Percentiles rank a stretch among this genome's conserved stretches.
Evolutionary conservation across 116 monocot genomes (phyloP).

Genomic region (Papilionanthe hybrid): DNA sequence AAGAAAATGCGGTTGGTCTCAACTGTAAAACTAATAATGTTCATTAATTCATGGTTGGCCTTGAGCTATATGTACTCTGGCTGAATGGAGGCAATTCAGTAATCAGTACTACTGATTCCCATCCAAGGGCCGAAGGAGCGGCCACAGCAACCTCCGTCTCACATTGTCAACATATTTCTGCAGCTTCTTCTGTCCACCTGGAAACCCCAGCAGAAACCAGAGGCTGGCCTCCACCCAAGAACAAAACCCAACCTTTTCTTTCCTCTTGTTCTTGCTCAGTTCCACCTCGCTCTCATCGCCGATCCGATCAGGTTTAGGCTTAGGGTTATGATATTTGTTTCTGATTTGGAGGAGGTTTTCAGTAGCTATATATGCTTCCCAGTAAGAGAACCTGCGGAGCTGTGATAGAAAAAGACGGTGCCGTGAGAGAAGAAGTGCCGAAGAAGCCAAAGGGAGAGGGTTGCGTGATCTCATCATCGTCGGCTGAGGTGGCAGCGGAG

Average conservation of each 20-base stretch:
- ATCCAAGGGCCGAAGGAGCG: not conserved
- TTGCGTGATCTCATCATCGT: slow-evolving; percentile 4
- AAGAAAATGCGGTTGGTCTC: no score
- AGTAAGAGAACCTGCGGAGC: slow-evolving; percentile 4
- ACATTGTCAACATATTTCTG: not conserved
- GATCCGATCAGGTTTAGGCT: not conserved
- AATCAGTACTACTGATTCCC: not conserved
- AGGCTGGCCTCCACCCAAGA: not conserved
- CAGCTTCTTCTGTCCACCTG: not conserved
- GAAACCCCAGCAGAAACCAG: not conserved
- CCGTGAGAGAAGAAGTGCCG: slow-evolving; percentile 2
- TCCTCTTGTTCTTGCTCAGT: not conserved
- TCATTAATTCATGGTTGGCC: no score
- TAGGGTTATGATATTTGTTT: slow-evolving; percentile 8
- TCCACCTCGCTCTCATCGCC: slow-evolving; percentile 4
- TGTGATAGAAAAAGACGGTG: slow-evolving; percentile 3
- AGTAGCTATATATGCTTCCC: slow-evolving; percentile 13
- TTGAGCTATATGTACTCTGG: no score
- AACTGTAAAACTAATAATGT: no score
- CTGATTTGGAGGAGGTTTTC: slow-evolving; percentile 8
- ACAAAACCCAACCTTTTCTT: not conserved
- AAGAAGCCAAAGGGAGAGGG: slow-evolving; percentile 8
- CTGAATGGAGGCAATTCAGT: not conserved
- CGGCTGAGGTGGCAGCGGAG: slow-evolving; percentile 6
- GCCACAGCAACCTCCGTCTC: not conserved